Evolutionary conservation across 2,329 filamentous ascomycete genomes (phyloP).

Genomic region (Fusarium sp.): DNA sequence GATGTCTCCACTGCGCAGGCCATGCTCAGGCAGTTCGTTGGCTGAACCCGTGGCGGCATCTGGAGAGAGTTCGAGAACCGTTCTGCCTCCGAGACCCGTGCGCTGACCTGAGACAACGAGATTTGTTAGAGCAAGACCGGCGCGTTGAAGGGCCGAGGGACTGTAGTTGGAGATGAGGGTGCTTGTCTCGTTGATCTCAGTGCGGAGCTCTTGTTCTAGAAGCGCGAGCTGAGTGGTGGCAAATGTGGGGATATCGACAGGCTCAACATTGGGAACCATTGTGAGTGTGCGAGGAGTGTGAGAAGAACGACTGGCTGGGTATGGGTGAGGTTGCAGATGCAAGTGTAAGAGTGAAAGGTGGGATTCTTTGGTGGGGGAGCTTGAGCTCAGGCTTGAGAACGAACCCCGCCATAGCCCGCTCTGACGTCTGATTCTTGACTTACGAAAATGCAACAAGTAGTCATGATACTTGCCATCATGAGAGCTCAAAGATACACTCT

Average conservation of each 20-base stretch:
- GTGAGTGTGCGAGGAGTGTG: not conserved
- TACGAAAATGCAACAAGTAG: not conserved
- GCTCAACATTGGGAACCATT: slow-evolving; percentile 56
- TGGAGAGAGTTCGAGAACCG: slow-evolving; percentile 81
- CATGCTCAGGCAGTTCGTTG: slow-evolving; percentile 77
- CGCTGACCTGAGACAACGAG: slow-evolving; percentile 80
- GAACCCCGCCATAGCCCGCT: slow-evolving; percentile 42
- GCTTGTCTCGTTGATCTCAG: slow-evolving; percentile 78
- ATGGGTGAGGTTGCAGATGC: slow-evolving; percentile 3
- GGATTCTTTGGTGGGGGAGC: slow-evolving; percentile 26
- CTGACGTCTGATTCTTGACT: slow-evolving; percentile 14
- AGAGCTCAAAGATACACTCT: not conserved
- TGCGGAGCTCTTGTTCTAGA: slow-evolving; percentile 77
- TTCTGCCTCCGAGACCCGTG: slow-evolving; percentile 92
- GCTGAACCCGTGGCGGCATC: slow-evolving; percentile 75
- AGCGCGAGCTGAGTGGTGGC: slow-evolving; percentile 78
- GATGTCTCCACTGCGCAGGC: slow-evolving; percentile 81
- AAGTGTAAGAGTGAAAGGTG: slow-evolving; percentile 26
- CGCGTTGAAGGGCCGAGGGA: slow-evolving; percentile 77
- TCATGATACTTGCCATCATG: slow-evolving; percentile 23
- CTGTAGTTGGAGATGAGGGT: slow-evolving; percentile 75
- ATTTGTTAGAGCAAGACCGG: slow-evolving; percentile 84
- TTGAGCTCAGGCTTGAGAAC: slow-evolving; percentile 7
- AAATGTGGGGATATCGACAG: slow-evolving; percentile 76
- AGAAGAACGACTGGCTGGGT: not conserved